Evolutionary conservation across 306 rosid species (phyloP), one percentile per base, ranked within the genome.

Genomic region (Amphicarpaea edgeworthii): DNA sequence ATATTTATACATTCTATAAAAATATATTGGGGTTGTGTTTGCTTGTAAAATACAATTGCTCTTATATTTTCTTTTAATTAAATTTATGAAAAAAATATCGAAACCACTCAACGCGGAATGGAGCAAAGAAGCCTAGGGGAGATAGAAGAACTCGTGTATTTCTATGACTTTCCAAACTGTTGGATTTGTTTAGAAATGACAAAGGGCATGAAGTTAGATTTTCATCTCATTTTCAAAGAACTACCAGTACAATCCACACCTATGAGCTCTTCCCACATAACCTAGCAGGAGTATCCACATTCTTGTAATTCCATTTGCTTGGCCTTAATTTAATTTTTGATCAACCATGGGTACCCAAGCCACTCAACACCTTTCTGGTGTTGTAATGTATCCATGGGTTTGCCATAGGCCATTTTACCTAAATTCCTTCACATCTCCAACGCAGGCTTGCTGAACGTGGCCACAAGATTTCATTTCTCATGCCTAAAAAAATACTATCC

Each of bases 381-480:
- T 86, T 57, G 87, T 86, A 17, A 85, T 88, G 93, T 90, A 59
- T 61, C 90, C 92, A 34, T 88, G 91, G n/a, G 93, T 86, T 90
- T 82, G 96, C 97, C 68, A 30, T 88, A 43, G 97, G 96, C 69
- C 96, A 90, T 40, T 78, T 87, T 0, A 85, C 84, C 37, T 37
- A n/a, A 92, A 10, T 90, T 45, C 81, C 91, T 90, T 40, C 92
- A 83, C 14, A 1, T 87, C 66, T 83, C 90, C 47, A 92, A 92
- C 92, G 88, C n/a, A n/a, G 87, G 59, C 86, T 92, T 8, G 96
- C 96, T 0, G 78, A 84, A 51, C 75, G 82, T 28, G 93, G 91
- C 58, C 89, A 90, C 75, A 84, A 1, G 73, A 68, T 90, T 73
- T 88, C 95, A 42, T 89, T 88, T 65, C 84, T 92, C 15, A 9